Evolutionary conservation across 148 eudicot genomes (phyloP), one percentile per base, ranked within the genome.

Genomic region (Diospyros kaki): DNA sequence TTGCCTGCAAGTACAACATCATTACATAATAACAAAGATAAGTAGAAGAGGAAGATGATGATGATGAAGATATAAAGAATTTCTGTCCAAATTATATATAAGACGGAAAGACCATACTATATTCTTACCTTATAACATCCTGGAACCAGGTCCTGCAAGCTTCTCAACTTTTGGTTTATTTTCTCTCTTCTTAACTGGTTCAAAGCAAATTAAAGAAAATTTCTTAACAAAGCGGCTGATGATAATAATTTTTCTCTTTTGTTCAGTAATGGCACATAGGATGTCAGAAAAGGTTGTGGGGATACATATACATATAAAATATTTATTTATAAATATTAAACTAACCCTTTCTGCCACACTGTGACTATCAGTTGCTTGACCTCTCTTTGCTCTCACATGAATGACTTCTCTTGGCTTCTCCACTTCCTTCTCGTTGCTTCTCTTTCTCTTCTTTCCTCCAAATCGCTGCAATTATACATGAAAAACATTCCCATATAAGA

Each of bases 311-410:
- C 52, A 48, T 4, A 48, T 48, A 4, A 48, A 48, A 4, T 48
- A 48, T 0, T 48, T 4, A 4, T 48, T 48, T 4, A 4, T 48
- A 28, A 48, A 4, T 8, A 48, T 4, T 9, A 78, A 58, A n/a
- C 76, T 41, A 56, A 89, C 96, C 87, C 96, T 89, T 82, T 91
- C 96, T 39, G 96, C 96, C 71, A 91, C 75, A 71, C 96, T 91
- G 75, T 91, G 96, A 78, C 96, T 89, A 73, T 91, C 96, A 66
- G 96, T 91, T 58, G 96, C 96, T 79, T 89, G 90, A 41, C 96
- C 96, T 89, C 96, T 89, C 83, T 83, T 91, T 17, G 96, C 96
- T 78, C 96, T 89, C 51, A 91, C 96, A 84, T 91, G 96, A 75
- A 91, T 84, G 9, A 91, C 96, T 74, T 91, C 91, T 79, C 84